Evolutionary conservation across 2,329 filamentous ascomycete species (phyloP), one percentile per base, ranked within the genome.

Genomic region (Fusarium sterilihyphosum): DNA sequence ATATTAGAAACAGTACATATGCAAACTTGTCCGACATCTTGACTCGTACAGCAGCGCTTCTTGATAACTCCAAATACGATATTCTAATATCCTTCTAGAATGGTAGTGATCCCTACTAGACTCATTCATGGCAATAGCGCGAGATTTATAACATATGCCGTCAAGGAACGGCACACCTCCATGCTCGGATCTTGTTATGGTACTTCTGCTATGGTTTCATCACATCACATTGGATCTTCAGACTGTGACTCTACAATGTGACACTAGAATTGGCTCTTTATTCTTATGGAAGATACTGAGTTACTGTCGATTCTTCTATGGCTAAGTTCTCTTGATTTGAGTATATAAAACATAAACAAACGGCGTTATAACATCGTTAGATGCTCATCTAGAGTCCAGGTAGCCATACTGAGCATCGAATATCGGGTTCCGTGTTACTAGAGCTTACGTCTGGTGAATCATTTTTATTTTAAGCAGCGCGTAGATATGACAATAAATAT

Each of bases 351-450:
- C 14, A 18, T 14, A 8, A 4, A n/a, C 14, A 0, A 16, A 35
- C 1, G 33, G 33, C 14, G 33, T 35, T 35, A 35, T 4, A 35
- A 16, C 33, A 35, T 35, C 3, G 1, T 35, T 17, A 35, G 13
- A 17, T 11, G 26, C 20, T 8, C 26, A 17, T 12, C 31, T 14
- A 9, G 26, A 31, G 26, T 22, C 8, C 10, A 22, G 6, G 9
- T 17, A 50, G 47, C 16, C 22, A 50, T 17, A 7, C 29, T n/a
- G 3, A 33, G 16, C 12, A 17, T 8, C 5, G 9, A 49, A 29
- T 49, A 7, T 31, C 0, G 2, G 13, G 4, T 22, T 22, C 14
- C 10, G 6, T n/a, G 26, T 4, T 11, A 17, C 6, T 22, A 1
- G 46, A 17, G 6, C 26, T 49, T 5, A n/a, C 16, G 5, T 9